Conservation (phyloP, 1,139 yeast species). For the Debaryomycetaceae sp. region DNA sequence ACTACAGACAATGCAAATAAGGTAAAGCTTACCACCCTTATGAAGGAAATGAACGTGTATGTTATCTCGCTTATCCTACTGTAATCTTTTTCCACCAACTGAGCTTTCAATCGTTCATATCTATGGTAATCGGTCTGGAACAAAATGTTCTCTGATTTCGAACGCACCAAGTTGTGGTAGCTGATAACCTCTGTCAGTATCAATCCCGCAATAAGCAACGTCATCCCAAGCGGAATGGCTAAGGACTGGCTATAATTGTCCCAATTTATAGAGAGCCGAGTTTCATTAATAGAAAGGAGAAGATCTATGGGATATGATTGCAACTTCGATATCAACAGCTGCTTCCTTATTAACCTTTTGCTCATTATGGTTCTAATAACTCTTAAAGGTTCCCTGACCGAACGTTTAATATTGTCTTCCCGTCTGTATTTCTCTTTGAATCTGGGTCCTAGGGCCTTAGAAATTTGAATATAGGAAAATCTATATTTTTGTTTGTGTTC, state of each 20-base stretch:
- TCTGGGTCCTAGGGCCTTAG: too few species aligned
- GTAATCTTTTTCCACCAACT: constrained; percentile 4
- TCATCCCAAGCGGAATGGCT: constrained; percentile 48
- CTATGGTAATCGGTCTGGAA: constrained; percentile 29
- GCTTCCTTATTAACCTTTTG: constrained; percentile 20
- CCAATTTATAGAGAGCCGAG: constrained; percentile 60
- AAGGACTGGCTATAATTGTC: constrained; percentile 47
- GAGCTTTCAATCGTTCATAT: constrained; percentile 30
- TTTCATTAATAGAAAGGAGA: constrained; percentile 51
- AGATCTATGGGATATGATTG: constrained; percentile 58
- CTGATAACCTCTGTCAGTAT: constrained; percentile 16
- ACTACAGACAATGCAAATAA: constrained; percentile 20
- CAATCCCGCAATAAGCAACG: constrained; percentile 20
- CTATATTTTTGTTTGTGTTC: background rate
- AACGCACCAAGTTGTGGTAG: constrained; percentile 21
- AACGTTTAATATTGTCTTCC: too few species aligned
- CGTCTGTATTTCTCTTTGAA: too few species aligned
- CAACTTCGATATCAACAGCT: constrained; percentile 37
- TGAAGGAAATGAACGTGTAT: constrained; percentile 17
- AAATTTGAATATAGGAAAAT: background rate
- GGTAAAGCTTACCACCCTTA: constrained; percentile 13
- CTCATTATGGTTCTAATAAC: too few species aligned
- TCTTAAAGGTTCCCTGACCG: too few species aligned
- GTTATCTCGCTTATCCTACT: background rate
- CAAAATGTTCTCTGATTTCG: constrained; percentile 19